Base-by-base conservation (phyloP, 371 early-diverging fungal species). In the Syncephalastrum racemosum region DNA sequence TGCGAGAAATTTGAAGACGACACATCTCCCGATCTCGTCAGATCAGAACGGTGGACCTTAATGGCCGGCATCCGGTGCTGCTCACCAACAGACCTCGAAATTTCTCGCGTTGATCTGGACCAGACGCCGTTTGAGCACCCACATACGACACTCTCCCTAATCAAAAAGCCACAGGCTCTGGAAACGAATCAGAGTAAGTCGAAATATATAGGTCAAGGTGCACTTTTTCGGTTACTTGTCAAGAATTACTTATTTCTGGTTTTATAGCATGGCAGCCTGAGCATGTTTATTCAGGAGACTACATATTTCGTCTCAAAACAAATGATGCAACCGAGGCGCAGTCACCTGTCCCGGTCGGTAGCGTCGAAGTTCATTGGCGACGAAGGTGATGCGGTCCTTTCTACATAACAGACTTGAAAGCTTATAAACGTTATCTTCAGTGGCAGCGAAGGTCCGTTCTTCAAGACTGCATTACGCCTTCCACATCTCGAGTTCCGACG, bases 31-130 rank as follows among this genome's bases (percentile, higher is more conserved):
- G 56, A 57, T 18, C 53, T 71, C 19, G 64, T 53, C 36, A 62
- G 61, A 62, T 56, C 60, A 1, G 79, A 79, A 46, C 58, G 57
- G 41, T 73, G 73, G 68, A 58, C 70, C 5, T 46, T 84, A n/a
- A 59, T 64, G 14, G 69, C 70, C 4, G 61, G 73, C 2, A 58
- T 85, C 13, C 67, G 70, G 20, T 76, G 76, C 53, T 68, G 68
- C 20, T 73, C 79, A 15, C 55, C 75, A 22, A 80, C 75, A 71
- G 79, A 78, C 45, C 43, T 82, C 24, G 80, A 79, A 41, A 70
- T 82, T 12, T 71, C 59, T 14, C 57, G 56, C 44, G 59, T 76
- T 15, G 67, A 63, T 15, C 54, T 80, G 16, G 56, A 66, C 53
- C 61, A 69, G 55, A 63, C 66, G 64, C 3, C 49, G 7, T 63